Conservation (phyloP, 345 rosid species). For the Populus ilicifolia region DNA sequence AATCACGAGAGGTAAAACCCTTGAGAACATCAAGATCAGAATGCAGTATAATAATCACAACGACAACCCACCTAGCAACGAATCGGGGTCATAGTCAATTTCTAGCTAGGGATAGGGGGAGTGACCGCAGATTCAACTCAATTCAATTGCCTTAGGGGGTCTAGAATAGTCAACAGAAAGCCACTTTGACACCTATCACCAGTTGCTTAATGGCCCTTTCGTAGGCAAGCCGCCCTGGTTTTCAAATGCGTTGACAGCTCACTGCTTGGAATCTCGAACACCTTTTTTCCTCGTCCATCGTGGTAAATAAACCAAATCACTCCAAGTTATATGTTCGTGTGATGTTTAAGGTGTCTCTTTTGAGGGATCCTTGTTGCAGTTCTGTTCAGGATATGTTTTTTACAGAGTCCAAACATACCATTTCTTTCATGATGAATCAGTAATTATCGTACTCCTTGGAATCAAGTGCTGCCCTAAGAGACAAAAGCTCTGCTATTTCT, state of each 20-base stretch:
- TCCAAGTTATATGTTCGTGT: neutral
- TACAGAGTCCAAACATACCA: neutral
- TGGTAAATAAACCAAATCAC: too few species aligned
- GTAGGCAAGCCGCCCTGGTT: neutral
- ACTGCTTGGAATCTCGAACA: neutral
- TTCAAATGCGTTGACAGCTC: slow-evolving; percentile 4
- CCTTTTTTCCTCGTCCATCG: neutral
- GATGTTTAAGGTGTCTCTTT: slow-evolving; percentile 6
- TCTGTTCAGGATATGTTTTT: too few species aligned
- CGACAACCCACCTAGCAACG: too few species aligned
- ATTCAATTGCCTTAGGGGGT: neutral
- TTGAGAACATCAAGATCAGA: too few species aligned
- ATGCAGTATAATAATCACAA: too few species aligned
- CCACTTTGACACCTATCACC: slow-evolving; percentile 3
- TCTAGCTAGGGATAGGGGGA: neutral
- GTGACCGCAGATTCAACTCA: too few species aligned
- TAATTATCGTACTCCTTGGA: neutral
- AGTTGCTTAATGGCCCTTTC: neutral
- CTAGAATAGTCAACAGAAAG: neutral
- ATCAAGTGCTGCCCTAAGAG: neutral
- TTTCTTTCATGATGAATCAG: neutral
- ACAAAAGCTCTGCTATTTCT: neutral
- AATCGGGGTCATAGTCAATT: neutral
- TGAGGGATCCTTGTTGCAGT: neutral
- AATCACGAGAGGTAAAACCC: too few species aligned